These are phyloP conservation scores for Fomitopsis palustris DNA, from an alignment of 1,284 basidiomycete species.

Conservation along the genomic window DNA sequence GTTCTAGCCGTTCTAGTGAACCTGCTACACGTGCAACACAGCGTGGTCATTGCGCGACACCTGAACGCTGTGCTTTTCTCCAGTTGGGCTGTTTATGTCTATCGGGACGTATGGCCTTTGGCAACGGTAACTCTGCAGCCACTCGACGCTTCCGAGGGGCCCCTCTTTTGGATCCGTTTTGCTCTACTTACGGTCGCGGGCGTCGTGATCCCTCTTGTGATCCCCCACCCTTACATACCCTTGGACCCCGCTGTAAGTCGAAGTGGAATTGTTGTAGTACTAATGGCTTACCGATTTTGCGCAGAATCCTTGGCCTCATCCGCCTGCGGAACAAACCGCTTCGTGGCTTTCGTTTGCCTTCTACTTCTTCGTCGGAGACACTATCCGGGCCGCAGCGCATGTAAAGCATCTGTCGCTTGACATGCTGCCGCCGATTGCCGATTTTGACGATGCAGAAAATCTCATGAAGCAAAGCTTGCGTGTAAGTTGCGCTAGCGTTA, in stretches of 20 bases:
- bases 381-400: constrained; percentile 25
- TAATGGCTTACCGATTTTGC: not conserved
- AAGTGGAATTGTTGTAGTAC: not conserved
- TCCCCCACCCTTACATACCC: constrained; percentile 39
- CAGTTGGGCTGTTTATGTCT: constrained; percentile 35
- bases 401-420: constrained; percentile 24
- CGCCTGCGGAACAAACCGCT: constrained; percentile 61
- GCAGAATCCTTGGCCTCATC: constrained; percentile 41
- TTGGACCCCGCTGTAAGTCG: constrained; percentile 36
- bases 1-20: constrained; percentile 2
- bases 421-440: constrained; percentile 40
- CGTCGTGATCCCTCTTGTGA: constrained; percentile 37
- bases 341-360: constrained; percentile 51
- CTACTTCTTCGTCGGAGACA: constrained; percentile 50
- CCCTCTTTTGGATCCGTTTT: constrained; percentile 26
- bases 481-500: constrained; percentile 9
- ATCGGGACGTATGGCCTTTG: constrained; percentile 62
- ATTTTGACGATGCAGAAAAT: constrained; percentile 40
- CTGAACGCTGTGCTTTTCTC: constrained; percentile 8
- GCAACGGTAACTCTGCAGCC: constrained; percentile 42
- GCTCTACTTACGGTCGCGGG: constrained; percentile 36
- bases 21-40: not conserved
- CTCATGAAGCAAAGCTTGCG: constrained; percentile 33
- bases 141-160: constrained; percentile 32
- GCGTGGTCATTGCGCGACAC: constrained; percentile 4